Evolutionary conservation across 805 yeast genomes (phyloP).

Genomic region (Metschnikowia shivogae): DNA sequence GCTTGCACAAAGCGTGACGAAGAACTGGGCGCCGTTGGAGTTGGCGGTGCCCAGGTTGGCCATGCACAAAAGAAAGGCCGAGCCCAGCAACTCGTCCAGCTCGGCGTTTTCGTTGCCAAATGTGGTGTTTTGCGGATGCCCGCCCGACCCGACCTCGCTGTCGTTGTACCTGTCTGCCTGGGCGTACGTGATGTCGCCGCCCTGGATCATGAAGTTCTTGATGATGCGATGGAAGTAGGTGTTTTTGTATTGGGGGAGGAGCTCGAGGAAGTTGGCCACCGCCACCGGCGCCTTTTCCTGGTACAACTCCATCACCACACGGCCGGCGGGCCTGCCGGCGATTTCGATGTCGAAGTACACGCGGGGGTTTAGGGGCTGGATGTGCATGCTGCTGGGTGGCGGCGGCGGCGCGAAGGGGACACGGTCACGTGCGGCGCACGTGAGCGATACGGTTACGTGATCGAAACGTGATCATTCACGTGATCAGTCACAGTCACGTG

Average conservation of each 20-base stretch:
- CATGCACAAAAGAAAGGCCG: constrained; percentile 56
- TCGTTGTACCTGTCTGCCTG: constrained; percentile 24
- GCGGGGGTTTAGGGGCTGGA: constrained; percentile 25
- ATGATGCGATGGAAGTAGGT: constrained; percentile 59
- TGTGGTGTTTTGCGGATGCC: constrained; percentile 15
- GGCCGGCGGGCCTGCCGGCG: constrained; percentile 42
- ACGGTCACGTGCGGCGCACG: neutral
- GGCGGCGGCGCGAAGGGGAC: neutral
- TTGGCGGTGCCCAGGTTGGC: constrained; percentile 50
- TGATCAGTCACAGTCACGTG: too few species aligned
- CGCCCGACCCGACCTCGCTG: constrained; percentile 34
- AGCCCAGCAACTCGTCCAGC: constrained; percentile 37
- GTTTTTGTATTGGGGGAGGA: constrained; percentile 37
- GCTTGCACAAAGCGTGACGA: constrained; percentile 63
- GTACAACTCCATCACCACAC: constrained; percentile 57
- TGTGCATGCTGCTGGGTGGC: constrained; percentile 23
- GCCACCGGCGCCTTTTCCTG: constrained; percentile 54
- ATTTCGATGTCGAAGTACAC: constrained; percentile 53
- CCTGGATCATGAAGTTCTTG: constrained; percentile 67
- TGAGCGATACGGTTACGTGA: too few species aligned
- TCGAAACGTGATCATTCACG: too few species aligned
- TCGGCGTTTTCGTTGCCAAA: constrained; percentile 58
- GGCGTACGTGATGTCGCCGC: constrained; percentile 54
- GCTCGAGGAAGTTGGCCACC: constrained; percentile 43
- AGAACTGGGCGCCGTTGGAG: constrained; percentile 64